These are phyloP conservation scores for Rosa persica DNA, from an alignment of 306 rosid genomes.

Conservation along the genomic window DNA sequence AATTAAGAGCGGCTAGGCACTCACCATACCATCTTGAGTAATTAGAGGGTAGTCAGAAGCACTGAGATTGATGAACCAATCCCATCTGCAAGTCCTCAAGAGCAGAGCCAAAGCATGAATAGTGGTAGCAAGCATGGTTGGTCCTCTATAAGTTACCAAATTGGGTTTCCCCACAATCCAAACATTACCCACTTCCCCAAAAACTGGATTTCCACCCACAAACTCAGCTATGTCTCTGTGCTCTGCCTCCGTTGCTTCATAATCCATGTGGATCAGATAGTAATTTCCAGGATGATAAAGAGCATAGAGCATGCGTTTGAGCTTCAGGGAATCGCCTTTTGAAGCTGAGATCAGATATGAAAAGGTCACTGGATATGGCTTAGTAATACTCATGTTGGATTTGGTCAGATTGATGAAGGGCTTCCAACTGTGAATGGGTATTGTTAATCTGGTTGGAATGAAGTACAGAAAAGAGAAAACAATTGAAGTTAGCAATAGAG, in stretches of 20 bases:
- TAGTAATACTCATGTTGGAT: constrained; percentile 15
- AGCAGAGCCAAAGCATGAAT: constrained; percentile 83
- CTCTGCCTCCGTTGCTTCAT: constrained; percentile 60
- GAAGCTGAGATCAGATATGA: constrained; percentile 87
- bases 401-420: constrained; percentile 33
- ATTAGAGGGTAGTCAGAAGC: constrained; percentile 90
- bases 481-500: constrained; percentile 48
- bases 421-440: constrained; percentile 42
- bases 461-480: constrained; percentile 43
- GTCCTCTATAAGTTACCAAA: constrained; percentile 89
- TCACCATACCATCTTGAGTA: constrained; percentile 99
- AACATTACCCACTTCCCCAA: constrained; percentile 68
- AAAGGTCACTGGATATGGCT: constrained; percentile 57
- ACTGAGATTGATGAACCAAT: constrained; percentile 94
- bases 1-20: constrained; percentile 29
- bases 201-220: constrained; percentile 58
- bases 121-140: constrained; percentile 93
- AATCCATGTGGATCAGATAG: constrained; percentile 82
- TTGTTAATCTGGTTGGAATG: constrained; percentile 58
- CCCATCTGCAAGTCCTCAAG: constrained; percentile 65
- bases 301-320: constrained; percentile 59
- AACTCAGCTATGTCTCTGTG: constrained; percentile 50
- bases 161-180: constrained; percentile 78
- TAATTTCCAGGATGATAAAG: constrained; percentile 83
- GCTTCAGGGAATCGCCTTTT: constrained; percentile 57